Base-by-base conservation (phyloP, 1,284 basidiomycete species). In the Singerocomus rubriflavus region DNA sequence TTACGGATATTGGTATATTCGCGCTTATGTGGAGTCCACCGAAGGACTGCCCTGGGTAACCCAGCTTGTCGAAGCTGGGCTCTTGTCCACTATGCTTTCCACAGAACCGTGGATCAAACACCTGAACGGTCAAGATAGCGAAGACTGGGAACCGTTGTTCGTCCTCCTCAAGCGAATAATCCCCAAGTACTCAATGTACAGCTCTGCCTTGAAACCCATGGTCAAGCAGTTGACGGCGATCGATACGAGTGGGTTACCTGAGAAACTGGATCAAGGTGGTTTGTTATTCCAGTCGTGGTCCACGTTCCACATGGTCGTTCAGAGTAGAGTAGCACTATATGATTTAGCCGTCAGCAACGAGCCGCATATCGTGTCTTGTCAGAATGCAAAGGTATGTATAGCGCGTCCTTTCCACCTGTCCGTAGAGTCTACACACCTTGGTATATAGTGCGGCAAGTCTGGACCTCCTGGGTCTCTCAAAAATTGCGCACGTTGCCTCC, bases 1-100 rank as follows among this genome's bases (percentile, higher is more conserved):
- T 5, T 65, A 63, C 31, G 61, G 54, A 17, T 65, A 66, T 21
- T 67, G 66, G 63, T 65, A 66, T 33, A 62, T 65, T 43, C 65
- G 63, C 7, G 51, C 59, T 6, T 65, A 61, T 26, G 53, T 54
- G 30, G 63, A 69, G 41, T 57, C 50, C 27, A 52, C 62, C n/a
- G 61, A 65, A 5, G 66, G 63, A 7, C 16, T 66, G 3, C 53
- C 61, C 44, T 65, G 66, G 65, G 36, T 65, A 40, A 49, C 31
- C 11, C 61, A 67, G 50, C 39, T 52, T 27, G 38, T 65, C 33
- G 59, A 66, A 44, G 57, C 65, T 32, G 61, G 59, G 26, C 34
- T 68, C 40, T 50, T 65, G 48, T 46, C 60, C 4, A 40, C 63
- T 5, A 46, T 68, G 26, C 65, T 67, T 36, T 62, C 51, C 33